Evolutionary conservation across 495 filamentous ascomycete species (phyloP).

Genomic region (Penicillium angulare): DNA sequence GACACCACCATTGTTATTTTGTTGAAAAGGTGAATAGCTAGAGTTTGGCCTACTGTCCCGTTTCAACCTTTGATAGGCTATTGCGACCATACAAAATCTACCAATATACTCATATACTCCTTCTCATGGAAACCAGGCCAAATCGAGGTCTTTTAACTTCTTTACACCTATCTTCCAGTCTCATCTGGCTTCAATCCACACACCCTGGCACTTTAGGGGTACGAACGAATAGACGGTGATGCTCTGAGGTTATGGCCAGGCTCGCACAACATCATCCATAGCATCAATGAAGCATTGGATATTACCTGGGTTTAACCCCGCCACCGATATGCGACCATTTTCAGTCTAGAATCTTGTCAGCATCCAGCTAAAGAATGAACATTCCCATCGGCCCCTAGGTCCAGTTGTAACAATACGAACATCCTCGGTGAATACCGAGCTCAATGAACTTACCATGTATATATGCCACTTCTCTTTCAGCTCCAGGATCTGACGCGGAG

Average conservation of each 20-base stretch:
- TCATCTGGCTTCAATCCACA: too few species aligned
- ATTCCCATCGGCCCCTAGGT: not conserved
- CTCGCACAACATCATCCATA: not conserved
- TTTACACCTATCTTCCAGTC: too few species aligned
- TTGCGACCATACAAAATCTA: too few species aligned
- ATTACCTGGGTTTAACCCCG: not conserved
- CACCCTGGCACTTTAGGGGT: too few species aligned
- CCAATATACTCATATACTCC: too few species aligned
- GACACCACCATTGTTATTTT: too few species aligned
- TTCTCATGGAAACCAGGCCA: too few species aligned
- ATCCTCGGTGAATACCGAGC: not conserved
- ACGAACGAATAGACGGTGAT: too few species aligned
- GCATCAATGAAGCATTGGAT: constrained; percentile 1
- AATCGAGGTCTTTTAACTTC: too few species aligned
- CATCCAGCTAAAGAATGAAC: not conserved
- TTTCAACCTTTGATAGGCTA: too few species aligned
- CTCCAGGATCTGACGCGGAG: not conserved
- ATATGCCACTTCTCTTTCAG: constrained; percentile 2
- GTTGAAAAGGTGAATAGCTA: too few species aligned
- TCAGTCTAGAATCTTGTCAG: not conserved
- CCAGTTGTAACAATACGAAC: not conserved
- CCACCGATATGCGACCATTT: not conserved
- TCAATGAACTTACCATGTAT: not conserved
- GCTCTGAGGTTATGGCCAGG: not conserved
- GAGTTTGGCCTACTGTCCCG: too few species aligned